Evolutionary conservation across 228 moss, liverwort and hornwort genomes (phyloP), one percentile per base, ranked within the genome.

Genomic region (Sphagnum fallax): DNA sequence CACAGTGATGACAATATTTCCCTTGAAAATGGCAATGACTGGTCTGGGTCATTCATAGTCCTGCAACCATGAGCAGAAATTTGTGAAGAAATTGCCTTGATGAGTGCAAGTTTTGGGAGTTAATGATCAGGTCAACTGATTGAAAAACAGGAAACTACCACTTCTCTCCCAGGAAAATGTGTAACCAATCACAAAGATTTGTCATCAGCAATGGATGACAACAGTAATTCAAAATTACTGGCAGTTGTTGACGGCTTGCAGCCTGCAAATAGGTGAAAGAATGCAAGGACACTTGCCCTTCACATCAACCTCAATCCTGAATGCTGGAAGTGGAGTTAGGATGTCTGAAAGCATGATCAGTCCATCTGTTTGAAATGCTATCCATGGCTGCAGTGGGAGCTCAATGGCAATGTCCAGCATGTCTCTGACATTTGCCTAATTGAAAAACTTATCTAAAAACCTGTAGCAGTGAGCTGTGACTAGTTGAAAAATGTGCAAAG

Each of bases 321-420:
- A 79, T 61, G 96, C 96, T 64, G 96, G 96, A 50, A 97, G 69
- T 10, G 96, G 93, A 49, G 96, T 97, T 2, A 97, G 77, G 65
- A 97, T 97, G 62, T 93, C 96, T 6, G 96, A 97, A 68, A 97
- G 93, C 91, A 97, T 93, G 48, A 97, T 97, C 10, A 97, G 91
- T 15, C 96, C 96, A 53, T 97, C 93, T 4, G 93, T 88, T 65
- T 87, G 89, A 64, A 97, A 97, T 6, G 96, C 88, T 47, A 74
- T 69, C 93, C 93, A 97, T 10, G 96, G 96, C 65, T 97, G 96
- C 12, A 97, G 66, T 0, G 93, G 91, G 10, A 97, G 85, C 83
- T 90, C 90, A 66, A 93, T 93, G 49, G 93, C 93, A 62, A 97
- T 90, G 6, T 93, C 96, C 0, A 93, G 32, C 32, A 80, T 4